Conservation (phyloP, 2,329 filamentous ascomycete species). For the Pseudogymnoascus sp. region DNA sequence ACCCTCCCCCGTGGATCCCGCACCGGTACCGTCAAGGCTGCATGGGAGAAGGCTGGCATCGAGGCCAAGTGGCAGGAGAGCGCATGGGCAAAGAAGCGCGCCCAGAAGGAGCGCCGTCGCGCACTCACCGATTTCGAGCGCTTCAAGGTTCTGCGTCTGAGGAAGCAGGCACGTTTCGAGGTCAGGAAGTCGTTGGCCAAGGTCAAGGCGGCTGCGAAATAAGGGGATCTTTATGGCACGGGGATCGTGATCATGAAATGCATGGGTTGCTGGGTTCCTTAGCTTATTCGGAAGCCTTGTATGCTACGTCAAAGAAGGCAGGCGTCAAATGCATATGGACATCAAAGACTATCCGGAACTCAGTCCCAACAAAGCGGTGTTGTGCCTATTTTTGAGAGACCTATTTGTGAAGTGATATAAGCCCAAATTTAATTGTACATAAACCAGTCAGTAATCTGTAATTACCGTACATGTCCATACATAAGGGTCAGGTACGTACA, state of each 20-base stretch:
- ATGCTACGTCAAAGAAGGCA: conserved; percentile 54
- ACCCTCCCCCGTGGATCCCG: conserved; percentile 80
- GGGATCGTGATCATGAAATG: conserved; percentile 38
- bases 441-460: neutral
- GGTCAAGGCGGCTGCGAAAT: conserved; percentile 74
- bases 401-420: neutral
- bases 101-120: conserved; percentile 77
- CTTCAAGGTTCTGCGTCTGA: conserved; percentile 99
- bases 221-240: conserved; percentile 23
- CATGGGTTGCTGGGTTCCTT: conserved; percentile 52
- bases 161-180: conserved; percentile 99
- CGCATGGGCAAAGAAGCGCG: conserved; percentile 90
- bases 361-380: neutral
- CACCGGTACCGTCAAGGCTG: conserved; percentile 72
- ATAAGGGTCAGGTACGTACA: neutral
- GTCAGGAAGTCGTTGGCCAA: conserved; percentile 94
- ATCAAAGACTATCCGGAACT: conserved; percentile 35
- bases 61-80: conserved; percentile 88
- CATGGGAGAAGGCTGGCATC: conserved; percentile 86
- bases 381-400: neutral
- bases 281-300: conserved; percentile 53
- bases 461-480: neutral
- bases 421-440: conserved; percentile 2
- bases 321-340: conserved; percentile 58
- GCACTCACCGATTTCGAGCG: conserved; percentile 96